These are phyloP conservation scores for Exophiala phaeomuriformis DNA, from an alignment of 2,329 filamentous ascomycete genomes.

Conservation along the genomic window DNA sequence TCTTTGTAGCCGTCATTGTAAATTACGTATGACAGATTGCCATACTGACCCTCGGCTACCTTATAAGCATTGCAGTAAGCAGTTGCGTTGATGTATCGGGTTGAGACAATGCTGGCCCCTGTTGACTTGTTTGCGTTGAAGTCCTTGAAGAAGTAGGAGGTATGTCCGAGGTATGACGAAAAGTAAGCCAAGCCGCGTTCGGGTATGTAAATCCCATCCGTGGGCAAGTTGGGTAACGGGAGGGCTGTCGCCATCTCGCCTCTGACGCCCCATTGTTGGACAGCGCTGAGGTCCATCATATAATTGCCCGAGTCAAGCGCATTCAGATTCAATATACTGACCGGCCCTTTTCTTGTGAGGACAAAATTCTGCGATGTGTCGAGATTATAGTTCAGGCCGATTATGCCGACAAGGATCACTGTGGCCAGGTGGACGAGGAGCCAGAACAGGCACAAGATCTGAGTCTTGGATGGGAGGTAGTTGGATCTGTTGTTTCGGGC, in stretches of 20 bases:
- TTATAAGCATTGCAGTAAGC: constrained; percentile 16
- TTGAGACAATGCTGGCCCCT: not conserved
- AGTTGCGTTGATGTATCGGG: constrained; percentile 12
- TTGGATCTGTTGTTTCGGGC: constrained; percentile 9
- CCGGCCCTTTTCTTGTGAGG: constrained; percentile 6
- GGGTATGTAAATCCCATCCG: constrained; percentile 1
- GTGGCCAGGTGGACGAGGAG: constrained; percentile 19
- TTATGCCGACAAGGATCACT: constrained; percentile 22
- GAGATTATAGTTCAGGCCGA: constrained; percentile 25
- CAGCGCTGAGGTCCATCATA: constrained; percentile 8
- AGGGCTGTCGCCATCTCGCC: constrained; percentile 11
- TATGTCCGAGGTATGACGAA: constrained; percentile 8
- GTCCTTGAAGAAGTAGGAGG: constrained; percentile 21
- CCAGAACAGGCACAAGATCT: constrained; percentile 20
- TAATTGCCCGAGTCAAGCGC: constrained; percentile 11
- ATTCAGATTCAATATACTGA: constrained; percentile 18
- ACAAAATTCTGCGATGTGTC: constrained; percentile 11
- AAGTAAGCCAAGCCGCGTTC: constrained; percentile 22
- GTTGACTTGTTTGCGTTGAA: constrained; percentile 11
- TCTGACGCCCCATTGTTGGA: constrained; percentile 20
- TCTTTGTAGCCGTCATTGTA: constrained; percentile 19
- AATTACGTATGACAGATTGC: constrained; percentile 19
- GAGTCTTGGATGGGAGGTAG: constrained; percentile 18
- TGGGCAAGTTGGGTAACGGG: too few species aligned
- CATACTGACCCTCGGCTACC: constrained; percentile 16